A percentile compares a stretch with the other conserved stretches of the same genome.
These are phyloP conservation scores for Xylariomycetidae sp. DNA, from an alignment of 2,329 filamentous ascomycete genomes.

Conservation along the genomic window DNA sequence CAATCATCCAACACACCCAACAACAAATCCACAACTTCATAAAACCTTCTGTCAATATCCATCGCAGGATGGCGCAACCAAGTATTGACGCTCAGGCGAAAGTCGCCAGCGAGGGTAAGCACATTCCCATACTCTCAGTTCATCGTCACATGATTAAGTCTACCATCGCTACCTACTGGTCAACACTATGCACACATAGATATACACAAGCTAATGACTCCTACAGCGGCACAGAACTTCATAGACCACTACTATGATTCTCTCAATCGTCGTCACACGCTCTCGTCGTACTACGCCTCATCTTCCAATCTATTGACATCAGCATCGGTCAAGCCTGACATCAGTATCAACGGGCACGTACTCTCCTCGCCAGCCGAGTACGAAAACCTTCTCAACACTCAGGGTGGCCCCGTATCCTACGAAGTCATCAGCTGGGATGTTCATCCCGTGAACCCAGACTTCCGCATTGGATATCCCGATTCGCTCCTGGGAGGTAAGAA, in stretches of 20 bases:
- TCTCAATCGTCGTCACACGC: slow-evolving; percentile 56
- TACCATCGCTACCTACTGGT: not conserved
- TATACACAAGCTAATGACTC: slow-evolving; percentile 1
- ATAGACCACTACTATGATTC: slow-evolving; percentile 70
- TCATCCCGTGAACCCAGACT: slow-evolving; percentile 70
- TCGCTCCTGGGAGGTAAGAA: slow-evolving; percentile 18
- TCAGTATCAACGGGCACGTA: slow-evolving; percentile 74
- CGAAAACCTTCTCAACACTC: slow-evolving; percentile 62
- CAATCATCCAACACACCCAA: no score
- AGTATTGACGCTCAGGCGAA: slow-evolving; percentile 25
- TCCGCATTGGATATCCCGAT: slow-evolving; percentile 52
- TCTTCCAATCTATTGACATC: slow-evolving; percentile 45
- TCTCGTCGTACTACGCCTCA: slow-evolving; percentile 69
- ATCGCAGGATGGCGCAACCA: slow-evolving; percentile 5
- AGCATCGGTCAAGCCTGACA: slow-evolving; percentile 56
- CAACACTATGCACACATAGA: not conserved
- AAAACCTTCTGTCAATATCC: no score
- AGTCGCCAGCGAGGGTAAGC: slow-evolving; percentile 30
- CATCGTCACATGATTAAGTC: no score
- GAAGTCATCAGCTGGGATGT: slow-evolving; percentile 73
- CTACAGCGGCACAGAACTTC: slow-evolving; percentile 66
- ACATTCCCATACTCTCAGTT: not conserved
- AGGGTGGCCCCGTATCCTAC: slow-evolving; percentile 51
- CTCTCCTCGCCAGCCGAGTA: slow-evolving; percentile 60
- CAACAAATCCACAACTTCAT: no score